Conservation (phyloP, 2,329 filamentous ascomycete genomes). For the Leptographium radiaticola region DNA sequence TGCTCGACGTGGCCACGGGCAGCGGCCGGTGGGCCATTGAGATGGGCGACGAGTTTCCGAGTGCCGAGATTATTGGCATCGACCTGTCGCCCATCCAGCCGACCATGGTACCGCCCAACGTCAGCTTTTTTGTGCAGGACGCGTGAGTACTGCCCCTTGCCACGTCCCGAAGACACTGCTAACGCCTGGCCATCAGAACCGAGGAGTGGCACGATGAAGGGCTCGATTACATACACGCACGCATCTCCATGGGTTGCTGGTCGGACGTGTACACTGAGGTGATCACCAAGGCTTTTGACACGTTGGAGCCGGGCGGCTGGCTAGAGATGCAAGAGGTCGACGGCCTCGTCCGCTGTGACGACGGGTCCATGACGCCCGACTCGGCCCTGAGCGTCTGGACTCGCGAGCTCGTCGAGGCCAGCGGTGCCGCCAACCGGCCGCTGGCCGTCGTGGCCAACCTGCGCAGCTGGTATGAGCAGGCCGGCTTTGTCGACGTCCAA, state of each 20-base stretch:
- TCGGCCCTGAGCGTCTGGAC: slow-evolving; percentile 12
- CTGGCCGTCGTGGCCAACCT: slow-evolving; percentile 10
- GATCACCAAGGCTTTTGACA: slow-evolving; percentile 37
- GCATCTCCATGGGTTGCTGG: slow-evolving; percentile 36
- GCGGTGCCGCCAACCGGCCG: slow-evolving; percentile 11
- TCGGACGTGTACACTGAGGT: slow-evolving; percentile 32
- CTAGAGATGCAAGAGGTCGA: slow-evolving; percentile 40
- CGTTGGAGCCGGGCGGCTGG: slow-evolving; percentile 38
- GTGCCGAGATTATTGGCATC: slow-evolving; percentile 45
- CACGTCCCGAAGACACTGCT: too few species aligned
- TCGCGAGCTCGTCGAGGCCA: slow-evolving; percentile 11
- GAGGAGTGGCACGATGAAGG: slow-evolving; percentile 38
- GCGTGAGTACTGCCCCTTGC: slow-evolving; percentile 18
- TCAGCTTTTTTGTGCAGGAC: slow-evolving; percentile 63
- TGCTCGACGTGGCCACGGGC: slow-evolving; percentile 31
- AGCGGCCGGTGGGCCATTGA: slow-evolving; percentile 55
- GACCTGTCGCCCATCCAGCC: slow-evolving; percentile 59
- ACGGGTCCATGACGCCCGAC: slow-evolving; percentile 13
- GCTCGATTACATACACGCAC: slow-evolving; percentile 42
- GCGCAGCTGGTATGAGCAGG: slow-evolving; percentile 15
- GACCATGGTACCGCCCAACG: slow-evolving; percentile 53
- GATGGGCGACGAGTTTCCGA: slow-evolving; percentile 49
- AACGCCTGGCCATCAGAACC: slow-evolving; percentile 14
- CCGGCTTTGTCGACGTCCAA: slow-evolving; percentile 19
- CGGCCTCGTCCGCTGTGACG: slow-evolving; percentile 13